These are phyloP conservation scores for Penicillium sp. DNA, from an alignment of 2,329 filamentous ascomycete genomes.

Conservation along the genomic window DNA sequence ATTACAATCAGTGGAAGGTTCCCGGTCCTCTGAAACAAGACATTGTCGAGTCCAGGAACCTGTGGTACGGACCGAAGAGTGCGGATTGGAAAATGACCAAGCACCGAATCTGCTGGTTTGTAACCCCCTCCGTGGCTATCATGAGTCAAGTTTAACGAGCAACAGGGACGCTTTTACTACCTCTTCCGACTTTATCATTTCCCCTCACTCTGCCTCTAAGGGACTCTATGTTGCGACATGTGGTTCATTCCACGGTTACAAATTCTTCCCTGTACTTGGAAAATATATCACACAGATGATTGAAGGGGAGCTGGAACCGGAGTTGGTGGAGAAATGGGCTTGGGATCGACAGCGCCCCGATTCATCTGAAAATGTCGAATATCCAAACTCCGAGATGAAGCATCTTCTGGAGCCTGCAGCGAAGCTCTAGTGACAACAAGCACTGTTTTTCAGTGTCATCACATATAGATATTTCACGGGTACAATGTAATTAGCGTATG, in stretches of 20 bases:
- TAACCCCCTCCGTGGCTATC: conserved; percentile 7
- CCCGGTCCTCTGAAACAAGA: conserved; percentile 60
- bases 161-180: conserved; percentile 68
- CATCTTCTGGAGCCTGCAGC: conserved; percentile 50
- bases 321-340: conserved; percentile 32
- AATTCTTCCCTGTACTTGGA: conserved; percentile 36
- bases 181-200: conserved; percentile 57
- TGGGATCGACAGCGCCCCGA: conserved; percentile 62
- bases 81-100: conserved; percentile 63
- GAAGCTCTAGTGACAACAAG: conserved; percentile 32
- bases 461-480: neutral
- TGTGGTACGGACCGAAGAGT: conserved; percentile 64
- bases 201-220: conserved; percentile 46
- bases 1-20: conserved; percentile 69
- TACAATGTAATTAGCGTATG: neutral
- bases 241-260: conserved; percentile 35
- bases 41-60: conserved; percentile 59
- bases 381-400: conserved; percentile 61
- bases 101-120: conserved; percentile 70
- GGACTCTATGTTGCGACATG: conserved; percentile 49
- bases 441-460: neutral
- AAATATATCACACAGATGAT: conserved; percentile 35
- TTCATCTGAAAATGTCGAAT: conserved; percentile 57
- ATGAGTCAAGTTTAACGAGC: conserved; percentile 6
- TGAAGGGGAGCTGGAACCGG: conserved; percentile 27